Base-by-base conservation (phyloP, 192 early-diverging fungal species). In the Cetraspora pellucida region DNA sequence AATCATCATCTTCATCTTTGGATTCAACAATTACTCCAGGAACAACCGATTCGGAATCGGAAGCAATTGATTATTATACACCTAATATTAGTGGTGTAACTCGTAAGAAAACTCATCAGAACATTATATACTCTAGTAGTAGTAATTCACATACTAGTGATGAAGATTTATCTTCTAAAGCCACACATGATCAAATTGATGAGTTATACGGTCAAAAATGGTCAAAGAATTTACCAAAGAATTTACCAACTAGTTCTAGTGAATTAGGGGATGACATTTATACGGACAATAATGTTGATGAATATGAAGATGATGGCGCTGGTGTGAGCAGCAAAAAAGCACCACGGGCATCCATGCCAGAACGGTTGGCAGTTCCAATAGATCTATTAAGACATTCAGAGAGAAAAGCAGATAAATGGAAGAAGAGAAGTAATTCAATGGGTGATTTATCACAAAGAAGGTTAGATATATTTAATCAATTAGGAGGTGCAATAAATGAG, bases 31-130 rank as follows among this genome's bases (percentile, higher is more conserved):
- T 65, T 37, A 65, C 63, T 65, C 63, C 63, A 0, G 63, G 63
- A 44, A 65, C 63, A 43, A 65, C 63, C 1, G 63, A 65, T 65
- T 65, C 63, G 5, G 63, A 65, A 65, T 65, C 37, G 17, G 37
- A 28, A 28, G 0, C 14, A 30, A 6, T 13, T 19, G 37, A 37
- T n/a, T 19, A n/a, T 21, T 17, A 28, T 14, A 10, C 30, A 37
- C 19, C 14, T 37, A 17, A 30, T 37, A 37, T 31, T 37, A 43
- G 30, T 31, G 31, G 28, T 37, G 28, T 17, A 65, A 28, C 10
- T 19, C 19, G 30, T 10, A 43, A 19, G 43, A 31, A n/a, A 65
- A 37, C 9, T 43, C 27, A 31, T 64, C 17, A 64, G 19, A 64
- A 31, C 28, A 37, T 43, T n/a, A 19, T 37, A n/a, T 13, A 2